Base-by-base conservation (phyloP, 2,329 filamentous ascomycete species). In the Colletotrichum orbiculare region DNA sequence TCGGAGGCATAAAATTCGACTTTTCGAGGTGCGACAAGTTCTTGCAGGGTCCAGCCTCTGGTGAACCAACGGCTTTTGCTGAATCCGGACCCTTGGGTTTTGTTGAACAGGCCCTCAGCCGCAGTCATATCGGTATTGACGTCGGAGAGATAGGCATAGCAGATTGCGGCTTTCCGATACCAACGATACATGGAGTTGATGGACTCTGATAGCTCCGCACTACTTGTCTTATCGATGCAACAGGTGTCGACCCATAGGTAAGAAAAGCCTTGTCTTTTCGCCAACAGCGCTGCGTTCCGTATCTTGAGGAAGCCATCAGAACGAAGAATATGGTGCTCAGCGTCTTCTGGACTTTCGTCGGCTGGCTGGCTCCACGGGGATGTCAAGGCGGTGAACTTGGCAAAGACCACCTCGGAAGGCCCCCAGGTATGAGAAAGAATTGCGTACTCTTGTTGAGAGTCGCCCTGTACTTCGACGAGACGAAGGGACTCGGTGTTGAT, bases 341-440 rank as follows among this genome's bases (percentile, higher is more conserved):
- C 25, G 4, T 25, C 25, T 25, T 25, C 25, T 25, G 25, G 25
- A 2, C 4, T 25, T 25, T 25, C 25, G 25, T 25, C 25, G 25
- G 3, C 25, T 25, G 25, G 25, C 25, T 25, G 25, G 25, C 25
- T 25, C 25, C 25, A 25, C 25, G 25, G 25, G 25, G 25, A 25
- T 25, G 25, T 25, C 25, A 25, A 25, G 25, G 25, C 25, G 25
- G 25, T 46, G 35, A 70, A 68, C 25, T 73, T 69, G 8, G 73
- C 67, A 49, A 73, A 74, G 6, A 66, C 64, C 1, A 76, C 69
- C 50, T 78, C 75, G 1, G 73, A 71, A 3, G 70, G 59, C 15
- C 69, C 71, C 76, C 77, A 79, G 0, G 75, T 77, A 52, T 78
- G 77, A 4, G 76, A 78, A 1, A 79, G 69, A 38, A 78, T 78